phyloP scores from a whole-genome alignment of 345 rosid genomes.

The Toxicodendron radicans region DNA sequence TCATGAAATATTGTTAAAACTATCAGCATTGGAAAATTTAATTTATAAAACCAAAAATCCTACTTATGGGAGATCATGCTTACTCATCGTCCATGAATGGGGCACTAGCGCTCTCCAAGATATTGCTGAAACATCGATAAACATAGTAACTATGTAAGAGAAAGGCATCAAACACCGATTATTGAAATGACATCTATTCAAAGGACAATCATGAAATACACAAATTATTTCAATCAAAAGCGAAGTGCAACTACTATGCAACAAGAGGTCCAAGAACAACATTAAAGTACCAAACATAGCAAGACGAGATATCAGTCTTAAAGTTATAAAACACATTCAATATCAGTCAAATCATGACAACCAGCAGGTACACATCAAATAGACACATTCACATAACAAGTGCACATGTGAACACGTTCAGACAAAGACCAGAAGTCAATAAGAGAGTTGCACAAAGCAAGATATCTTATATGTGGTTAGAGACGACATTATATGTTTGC shows the following conservation, averaged over 20 bases:
- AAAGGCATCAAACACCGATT: neutral
- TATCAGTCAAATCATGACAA: neutral
- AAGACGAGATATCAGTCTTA: neutral
- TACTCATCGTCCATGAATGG: constrained; percentile 8
- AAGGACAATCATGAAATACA: too few relatives aligned
- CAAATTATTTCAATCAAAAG: neutral
- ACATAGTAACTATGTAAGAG: neutral
- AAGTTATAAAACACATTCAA: neutral
- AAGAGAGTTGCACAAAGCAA: neutral
- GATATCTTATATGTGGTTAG: neutral
- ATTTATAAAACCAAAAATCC: too few relatives aligned
- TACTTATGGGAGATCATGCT: neutral
- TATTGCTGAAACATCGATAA: neutral
- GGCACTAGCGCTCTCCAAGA: neutral
- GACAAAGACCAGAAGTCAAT: neutral
- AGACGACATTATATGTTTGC: neutral
- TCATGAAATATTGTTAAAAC: too few relatives aligned
- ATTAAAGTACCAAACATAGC: too few relatives aligned
- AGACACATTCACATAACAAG: neutral
- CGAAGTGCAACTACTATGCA: neutral
- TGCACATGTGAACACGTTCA: neutral
- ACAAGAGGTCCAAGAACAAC: neutral
- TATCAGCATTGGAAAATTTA: too few relatives aligned
- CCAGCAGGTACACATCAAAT: neutral
- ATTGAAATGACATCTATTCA: neutral